These are phyloP conservation scores for Acanthamoeba healyi DNA, from an alignment of 208 protist genomes.

Conservation along the genomic window DNA sequence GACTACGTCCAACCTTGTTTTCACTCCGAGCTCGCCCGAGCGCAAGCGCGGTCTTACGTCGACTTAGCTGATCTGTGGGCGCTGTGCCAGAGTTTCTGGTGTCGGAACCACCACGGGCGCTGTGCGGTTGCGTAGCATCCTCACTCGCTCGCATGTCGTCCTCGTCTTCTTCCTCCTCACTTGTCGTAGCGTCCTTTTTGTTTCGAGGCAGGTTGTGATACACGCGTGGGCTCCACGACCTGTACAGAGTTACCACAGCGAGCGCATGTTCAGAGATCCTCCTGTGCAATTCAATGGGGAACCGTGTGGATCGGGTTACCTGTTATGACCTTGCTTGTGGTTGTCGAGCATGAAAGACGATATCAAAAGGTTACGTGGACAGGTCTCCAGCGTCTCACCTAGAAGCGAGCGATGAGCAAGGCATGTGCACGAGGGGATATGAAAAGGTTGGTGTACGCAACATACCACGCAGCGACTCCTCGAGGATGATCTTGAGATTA, in stretches of 20 bases:
- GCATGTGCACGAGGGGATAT: too few relatives aligned
- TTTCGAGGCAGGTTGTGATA: conserved; percentile 57
- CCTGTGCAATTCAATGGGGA: background rate
- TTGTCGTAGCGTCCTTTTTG: background rate
- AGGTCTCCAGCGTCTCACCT: background rate
- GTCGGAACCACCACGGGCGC: background rate
- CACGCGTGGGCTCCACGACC: conserved; percentile 63
- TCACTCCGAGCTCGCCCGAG: background rate
- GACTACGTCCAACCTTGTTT: background rate
- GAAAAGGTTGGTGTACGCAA: too few relatives aligned
- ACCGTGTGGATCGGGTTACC: background rate
- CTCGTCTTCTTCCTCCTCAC: background rate
- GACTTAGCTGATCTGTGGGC: background rate
- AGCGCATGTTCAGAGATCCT: background rate
- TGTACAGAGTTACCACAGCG: background rate
- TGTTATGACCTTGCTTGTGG: background rate
- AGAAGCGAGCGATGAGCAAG: background rate
- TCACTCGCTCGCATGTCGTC: background rate
- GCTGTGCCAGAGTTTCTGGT: background rate
- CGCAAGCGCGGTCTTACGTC: background rate
- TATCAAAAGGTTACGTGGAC: conserved; percentile 65
- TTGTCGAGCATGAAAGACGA: conserved; percentile 57
- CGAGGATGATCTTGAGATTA: conserved; percentile 59
- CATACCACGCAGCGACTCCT: conserved; percentile 24
- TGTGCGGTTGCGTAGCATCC: too few relatives aligned